Evolutionary conservation across 2,329 filamentous ascomycete species (phyloP).

Genomic region (Talaromyces sp.): DNA sequence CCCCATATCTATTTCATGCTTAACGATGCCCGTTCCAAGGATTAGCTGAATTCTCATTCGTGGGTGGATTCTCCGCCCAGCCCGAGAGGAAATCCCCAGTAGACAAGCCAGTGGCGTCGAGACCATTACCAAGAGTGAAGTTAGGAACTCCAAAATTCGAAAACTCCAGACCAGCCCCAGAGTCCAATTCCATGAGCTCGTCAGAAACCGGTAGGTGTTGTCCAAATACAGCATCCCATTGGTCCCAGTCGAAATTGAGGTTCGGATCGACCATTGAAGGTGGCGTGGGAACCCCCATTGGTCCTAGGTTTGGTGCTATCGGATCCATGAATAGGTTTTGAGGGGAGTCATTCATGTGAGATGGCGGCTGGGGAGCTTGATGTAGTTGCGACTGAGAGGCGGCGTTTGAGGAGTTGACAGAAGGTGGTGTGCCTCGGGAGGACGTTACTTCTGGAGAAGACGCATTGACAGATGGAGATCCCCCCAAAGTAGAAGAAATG

Average conservation of each 20-base stretch:
- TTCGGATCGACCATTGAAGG: slow-evolving; percentile 45
- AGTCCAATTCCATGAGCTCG: slow-evolving; percentile 48
- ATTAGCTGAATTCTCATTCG: slow-evolving; percentile 1
- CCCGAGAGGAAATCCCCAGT: background rate
- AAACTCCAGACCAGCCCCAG: slow-evolving; percentile 39
- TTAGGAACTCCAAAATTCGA: slow-evolving; percentile 26
- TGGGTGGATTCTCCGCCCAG: slow-evolving; percentile 12
- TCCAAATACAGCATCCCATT: slow-evolving; percentile 53
- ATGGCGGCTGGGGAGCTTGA: slow-evolving; percentile 4
- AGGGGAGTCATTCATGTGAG: slow-evolving; percentile 9
- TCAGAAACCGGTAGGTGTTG: slow-evolving; percentile 49
- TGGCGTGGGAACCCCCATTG: slow-evolving; percentile 32
- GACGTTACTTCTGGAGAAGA: background rate
- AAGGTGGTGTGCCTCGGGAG: background rate
- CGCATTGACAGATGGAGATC: slow-evolving; percentile 7
- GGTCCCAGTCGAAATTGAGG: slow-evolving; percentile 52
- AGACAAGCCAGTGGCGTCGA: slow-evolving; percentile 3
- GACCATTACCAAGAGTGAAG: background rate
- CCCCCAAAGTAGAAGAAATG: slow-evolving; percentile 7
- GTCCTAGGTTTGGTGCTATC: slow-evolving; percentile 18
- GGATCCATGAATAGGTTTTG: slow-evolving; percentile 26
- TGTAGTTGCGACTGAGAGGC: slow-evolving; percentile 4
- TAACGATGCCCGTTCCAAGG: slow-evolving; percentile 12
- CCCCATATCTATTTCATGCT: background rate
- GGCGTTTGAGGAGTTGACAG: slow-evolving; percentile 7